Evolutionary conservation across 2,329 filamentous ascomycete genomes (phyloP).

Genomic region (Colletotrichum liriopes): DNA sequence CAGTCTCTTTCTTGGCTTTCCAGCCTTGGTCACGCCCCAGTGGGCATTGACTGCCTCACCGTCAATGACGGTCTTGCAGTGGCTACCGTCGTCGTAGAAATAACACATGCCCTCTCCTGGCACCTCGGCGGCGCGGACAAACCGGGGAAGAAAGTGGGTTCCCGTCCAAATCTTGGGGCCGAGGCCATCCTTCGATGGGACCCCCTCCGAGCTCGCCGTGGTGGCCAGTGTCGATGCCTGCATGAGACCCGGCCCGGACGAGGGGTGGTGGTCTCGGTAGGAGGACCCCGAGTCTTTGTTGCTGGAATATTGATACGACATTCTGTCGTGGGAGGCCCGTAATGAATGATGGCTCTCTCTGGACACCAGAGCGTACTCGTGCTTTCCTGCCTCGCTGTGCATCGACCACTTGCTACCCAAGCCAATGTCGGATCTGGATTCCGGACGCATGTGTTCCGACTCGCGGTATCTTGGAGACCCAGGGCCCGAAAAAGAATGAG

Average conservation of each 20-base stretch:
- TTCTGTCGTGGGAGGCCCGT: conserved; percentile 53
- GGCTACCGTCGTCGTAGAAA: conserved; percentile 87
- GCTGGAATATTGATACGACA: conserved; percentile 56
- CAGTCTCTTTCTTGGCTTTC: conserved; percentile 91
- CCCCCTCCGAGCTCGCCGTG: conserved; percentile 57
- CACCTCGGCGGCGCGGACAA: conserved; percentile 76
- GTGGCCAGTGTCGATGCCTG: conserved; percentile 50
- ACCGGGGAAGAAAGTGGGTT: conserved; percentile 77
- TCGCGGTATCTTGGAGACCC: conserved; percentile 63
- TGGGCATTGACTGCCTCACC: conserved; percentile 90
- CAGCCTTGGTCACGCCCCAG: conserved; percentile 95
- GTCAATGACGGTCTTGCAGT: conserved; percentile 87
- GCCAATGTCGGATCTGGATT: conserved; percentile 56
- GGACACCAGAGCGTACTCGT: conserved; percentile 64
- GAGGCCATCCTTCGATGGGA: conserved; percentile 71
- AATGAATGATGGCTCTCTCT: conserved; percentile 54
- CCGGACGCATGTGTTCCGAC: conserved; percentile 53
- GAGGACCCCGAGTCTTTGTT: conserved; percentile 50
- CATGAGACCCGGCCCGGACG: conserved; percentile 46
- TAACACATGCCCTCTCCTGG: conserved; percentile 87
- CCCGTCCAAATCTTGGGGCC: conserved; percentile 81
- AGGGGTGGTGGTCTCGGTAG: conserved; percentile 48
- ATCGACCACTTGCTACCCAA: conserved; percentile 55
- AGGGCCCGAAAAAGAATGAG: conserved; percentile 59
- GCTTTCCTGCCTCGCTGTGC: conserved; percentile 57